These are phyloP conservation scores for Papiliotrema fonsecae DNA, from an alignment of 1,284 basidiomycete species.

Conservation along the genomic window DNA sequence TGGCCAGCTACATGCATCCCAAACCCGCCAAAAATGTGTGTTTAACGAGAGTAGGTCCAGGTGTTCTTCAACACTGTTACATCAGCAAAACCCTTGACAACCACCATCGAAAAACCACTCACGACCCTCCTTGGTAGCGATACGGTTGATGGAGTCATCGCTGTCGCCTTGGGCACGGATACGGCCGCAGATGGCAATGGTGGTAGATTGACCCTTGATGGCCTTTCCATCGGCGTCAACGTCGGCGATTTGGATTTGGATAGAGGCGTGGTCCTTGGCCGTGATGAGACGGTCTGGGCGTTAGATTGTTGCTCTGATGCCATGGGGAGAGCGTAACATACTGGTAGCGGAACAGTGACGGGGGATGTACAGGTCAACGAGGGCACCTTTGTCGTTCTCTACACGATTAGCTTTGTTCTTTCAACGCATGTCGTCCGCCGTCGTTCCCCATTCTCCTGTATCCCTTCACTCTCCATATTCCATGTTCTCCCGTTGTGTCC, in stretches of 20 bases:
- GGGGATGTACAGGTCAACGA: constrained; percentile 99
- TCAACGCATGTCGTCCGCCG: background rate
- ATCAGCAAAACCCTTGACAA: background rate
- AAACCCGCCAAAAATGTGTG: background rate
- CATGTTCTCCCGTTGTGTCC: background rate
- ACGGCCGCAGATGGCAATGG: constrained; percentile 89
- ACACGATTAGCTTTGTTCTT: constrained; percentile 11
- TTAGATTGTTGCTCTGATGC: background rate
- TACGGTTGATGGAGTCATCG: constrained; percentile 93
- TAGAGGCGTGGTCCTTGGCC: constrained; percentile 97
- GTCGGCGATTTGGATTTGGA: constrained; percentile 92
- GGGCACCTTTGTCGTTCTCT: constrained; percentile 69
- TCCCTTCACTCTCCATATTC: no score
- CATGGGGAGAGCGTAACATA: constrained; percentile 50
- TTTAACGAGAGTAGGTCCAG: constrained; percentile 47
- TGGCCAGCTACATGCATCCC: constrained; percentile 5
- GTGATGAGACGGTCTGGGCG: constrained; percentile 47
- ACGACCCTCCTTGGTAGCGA: constrained; percentile 94
- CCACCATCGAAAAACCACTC: constrained; percentile 51
- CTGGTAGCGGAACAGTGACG: constrained; percentile 97
- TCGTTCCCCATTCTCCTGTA: background rate
- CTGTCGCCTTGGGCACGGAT: constrained; percentile 93
- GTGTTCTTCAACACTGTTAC: constrained; percentile 48
- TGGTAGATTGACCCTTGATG: constrained; percentile 71
- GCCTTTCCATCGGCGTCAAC: constrained; percentile 92